phyloP scores from a whole-genome alignment of 441 rosid genomes.

The Aquilaria agallochum region DNA sequence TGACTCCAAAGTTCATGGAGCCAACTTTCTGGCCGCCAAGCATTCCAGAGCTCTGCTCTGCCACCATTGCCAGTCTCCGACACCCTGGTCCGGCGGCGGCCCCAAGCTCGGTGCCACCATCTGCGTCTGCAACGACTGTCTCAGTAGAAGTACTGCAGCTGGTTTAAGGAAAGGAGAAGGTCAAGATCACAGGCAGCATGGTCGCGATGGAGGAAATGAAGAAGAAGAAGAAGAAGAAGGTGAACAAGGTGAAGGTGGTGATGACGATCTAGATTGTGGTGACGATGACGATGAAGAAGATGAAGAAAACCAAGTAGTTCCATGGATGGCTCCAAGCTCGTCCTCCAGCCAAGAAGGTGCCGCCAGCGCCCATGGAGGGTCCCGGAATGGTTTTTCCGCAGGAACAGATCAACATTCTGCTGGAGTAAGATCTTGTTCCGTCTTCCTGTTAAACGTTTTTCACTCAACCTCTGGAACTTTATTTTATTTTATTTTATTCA shows the following conservation, averaged over 20 bases:
- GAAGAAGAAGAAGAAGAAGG: not conserved
- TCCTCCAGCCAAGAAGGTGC: constrained; percentile 18
- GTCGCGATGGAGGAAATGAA: constrained; percentile 1
- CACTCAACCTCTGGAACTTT: not conserved
- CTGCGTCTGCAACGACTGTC: constrained; percentile 8
- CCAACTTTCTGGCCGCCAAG: constrained; percentile 14
- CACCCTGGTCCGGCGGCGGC: constrained; percentile 15
- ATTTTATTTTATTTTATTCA: not conserved
- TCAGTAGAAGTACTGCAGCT: not conserved
- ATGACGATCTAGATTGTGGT: constrained; percentile 2
- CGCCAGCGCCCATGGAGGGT: constrained; percentile 9
- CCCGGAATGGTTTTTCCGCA: no score
- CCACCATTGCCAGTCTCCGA: constrained; percentile 13
- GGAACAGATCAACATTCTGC: not conserved
- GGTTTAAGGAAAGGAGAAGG: no score
- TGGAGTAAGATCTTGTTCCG: constrained; percentile 7
- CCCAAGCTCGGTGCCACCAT: constrained; percentile 11
- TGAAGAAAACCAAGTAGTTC: constrained; percentile 20
- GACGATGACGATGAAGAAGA: not conserved
- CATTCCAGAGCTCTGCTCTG: constrained; percentile 16
- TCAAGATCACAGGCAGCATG: not conserved
- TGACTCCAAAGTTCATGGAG: constrained; percentile 12
- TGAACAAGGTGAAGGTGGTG: constrained; percentile 3
- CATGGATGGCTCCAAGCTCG: constrained; percentile 6
- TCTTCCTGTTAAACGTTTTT: not conserved